phyloP scores from a whole-genome alignment of 805 yeast genomes.

The Saccharomyces mikatae region DNA sequence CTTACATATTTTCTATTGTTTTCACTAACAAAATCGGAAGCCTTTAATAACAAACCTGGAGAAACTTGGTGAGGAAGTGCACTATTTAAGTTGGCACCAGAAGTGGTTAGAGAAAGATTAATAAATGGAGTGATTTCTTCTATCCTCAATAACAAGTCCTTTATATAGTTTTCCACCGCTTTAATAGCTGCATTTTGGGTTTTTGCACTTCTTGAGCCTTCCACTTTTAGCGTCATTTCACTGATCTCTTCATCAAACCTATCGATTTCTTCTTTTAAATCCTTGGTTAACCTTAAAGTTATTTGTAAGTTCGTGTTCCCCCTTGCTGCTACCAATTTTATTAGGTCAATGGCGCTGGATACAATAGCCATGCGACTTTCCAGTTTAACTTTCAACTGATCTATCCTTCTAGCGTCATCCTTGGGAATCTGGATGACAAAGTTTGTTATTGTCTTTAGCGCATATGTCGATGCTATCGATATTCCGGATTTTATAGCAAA shows the following conservation, averaged over 20 bases:
- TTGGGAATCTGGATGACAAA: constrained; percentile 41
- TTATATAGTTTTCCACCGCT: constrained; percentile 44
- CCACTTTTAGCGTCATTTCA: constrained; percentile 29
- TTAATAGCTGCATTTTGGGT: constrained; percentile 32
- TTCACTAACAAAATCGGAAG: constrained; percentile 39
- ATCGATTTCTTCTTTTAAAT: constrained; percentile 50
- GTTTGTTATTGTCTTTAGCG: constrained; percentile 52
- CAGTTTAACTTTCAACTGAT: constrained; percentile 36
- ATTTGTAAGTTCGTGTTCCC: constrained; percentile 52
- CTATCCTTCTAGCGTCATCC: constrained; percentile 41
- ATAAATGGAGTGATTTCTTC: constrained; percentile 65
- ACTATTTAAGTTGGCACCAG: constrained; percentile 53
- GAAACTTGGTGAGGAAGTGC: constrained; percentile 46
- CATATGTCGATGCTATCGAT: constrained; percentile 65
- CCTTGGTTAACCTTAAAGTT: constrained; percentile 46
- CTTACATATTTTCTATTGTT: constrained; percentile 6
- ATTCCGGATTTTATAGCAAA: constrained; percentile 73
- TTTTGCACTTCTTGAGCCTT: constrained; percentile 23
- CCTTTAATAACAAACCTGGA: constrained; percentile 59
- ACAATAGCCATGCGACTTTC: constrained; percentile 53
- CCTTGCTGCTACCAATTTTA: constrained; percentile 52
- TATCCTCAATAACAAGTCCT: constrained; percentile 41
- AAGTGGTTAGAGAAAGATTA: constrained; percentile 55
- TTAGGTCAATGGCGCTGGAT: constrained; percentile 58
- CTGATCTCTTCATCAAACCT: constrained; percentile 45